These are phyloP conservation scores for Penicillium sp. DNA, from an alignment of 2,329 filamentous ascomycete genomes.

Conservation along the genomic window DNA sequence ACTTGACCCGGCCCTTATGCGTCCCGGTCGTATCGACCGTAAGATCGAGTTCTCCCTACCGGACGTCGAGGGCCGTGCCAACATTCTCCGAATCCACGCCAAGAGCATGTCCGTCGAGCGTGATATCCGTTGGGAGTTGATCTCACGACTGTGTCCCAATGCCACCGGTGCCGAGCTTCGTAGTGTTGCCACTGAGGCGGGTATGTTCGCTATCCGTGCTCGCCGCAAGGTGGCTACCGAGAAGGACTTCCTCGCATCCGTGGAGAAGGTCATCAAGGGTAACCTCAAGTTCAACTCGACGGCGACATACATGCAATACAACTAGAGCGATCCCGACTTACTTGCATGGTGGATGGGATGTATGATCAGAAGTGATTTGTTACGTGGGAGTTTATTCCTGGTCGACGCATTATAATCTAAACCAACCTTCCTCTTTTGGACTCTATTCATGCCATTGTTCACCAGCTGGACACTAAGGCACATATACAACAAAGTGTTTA, in stretches of 20 bases:
- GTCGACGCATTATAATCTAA: constrained; percentile 24
- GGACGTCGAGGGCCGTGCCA: constrained; percentile 94
- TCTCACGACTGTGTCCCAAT: constrained; percentile 95
- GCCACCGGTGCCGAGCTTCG: constrained; percentile 93
- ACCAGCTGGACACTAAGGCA: too few relatives aligned
- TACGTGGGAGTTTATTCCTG: constrained; percentile 16
- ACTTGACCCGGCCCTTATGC: constrained; percentile 93
- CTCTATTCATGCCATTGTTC: neutral
- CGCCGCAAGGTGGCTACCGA: constrained; percentile 96
- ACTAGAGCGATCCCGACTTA: constrained; percentile 59
- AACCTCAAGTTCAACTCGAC: constrained; percentile 99
- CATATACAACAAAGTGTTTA: too few relatives aligned
- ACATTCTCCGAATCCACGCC: constrained; percentile 96
- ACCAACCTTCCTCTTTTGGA: neutral
- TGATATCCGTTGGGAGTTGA: constrained; percentile 98
- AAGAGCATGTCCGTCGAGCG: constrained; percentile 99
- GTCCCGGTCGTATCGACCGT: constrained; percentile 93
- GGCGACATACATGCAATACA: constrained; percentile 98
- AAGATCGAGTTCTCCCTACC: constrained; percentile 99
- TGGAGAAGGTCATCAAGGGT: constrained; percentile 99
- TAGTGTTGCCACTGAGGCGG: constrained; percentile 95
- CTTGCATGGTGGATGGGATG: constrained; percentile 33
- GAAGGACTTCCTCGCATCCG: constrained; percentile 96
- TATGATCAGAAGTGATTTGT: constrained; percentile 36
- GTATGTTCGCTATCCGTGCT: constrained; percentile 96